phyloP scores from a whole-genome alignment of 768 basidiomycete species.

The Naganishia randhawae region DNA sequence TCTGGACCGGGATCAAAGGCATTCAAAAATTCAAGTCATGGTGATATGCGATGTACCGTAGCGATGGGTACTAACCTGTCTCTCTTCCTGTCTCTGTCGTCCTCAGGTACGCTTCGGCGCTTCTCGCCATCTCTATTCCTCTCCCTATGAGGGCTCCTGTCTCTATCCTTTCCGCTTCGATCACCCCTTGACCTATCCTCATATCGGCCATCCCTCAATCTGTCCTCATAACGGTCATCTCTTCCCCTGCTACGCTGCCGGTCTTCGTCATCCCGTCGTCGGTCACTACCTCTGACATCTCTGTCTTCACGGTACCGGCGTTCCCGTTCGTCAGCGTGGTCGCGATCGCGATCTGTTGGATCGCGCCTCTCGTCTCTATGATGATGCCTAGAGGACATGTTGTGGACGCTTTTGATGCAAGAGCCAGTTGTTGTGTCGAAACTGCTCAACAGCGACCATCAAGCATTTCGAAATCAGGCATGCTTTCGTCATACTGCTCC shows the following conservation, averaged over 20 bases:
- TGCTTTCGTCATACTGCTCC: constrained; percentile 14
- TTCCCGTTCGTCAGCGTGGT: not conserved
- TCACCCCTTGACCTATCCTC: constrained; percentile 9
- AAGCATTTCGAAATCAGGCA: not conserved
- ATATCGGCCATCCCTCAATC: too few species aligned
- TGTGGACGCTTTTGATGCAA: not conserved
- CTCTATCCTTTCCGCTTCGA: constrained; percentile 3
- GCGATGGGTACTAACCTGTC: not conserved
- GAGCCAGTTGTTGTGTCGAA: not conserved
- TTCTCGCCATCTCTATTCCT: not conserved
- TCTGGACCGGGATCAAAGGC: constrained; percentile 7
- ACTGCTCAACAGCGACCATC: not conserved
- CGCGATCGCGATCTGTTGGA: not conserved
- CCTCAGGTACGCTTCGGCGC: not conserved
- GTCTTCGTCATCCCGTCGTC: not conserved
- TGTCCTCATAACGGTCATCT: not conserved
- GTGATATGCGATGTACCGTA: not conserved
- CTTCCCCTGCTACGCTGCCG: not conserved
- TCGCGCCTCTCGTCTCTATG: not conserved
- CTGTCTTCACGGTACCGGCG: not conserved
- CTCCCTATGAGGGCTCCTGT: constrained; percentile 15
- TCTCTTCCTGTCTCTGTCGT: not conserved
- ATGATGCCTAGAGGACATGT: not conserved
- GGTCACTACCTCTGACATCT: not conserved
- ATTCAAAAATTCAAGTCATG: not conserved